A percentile compares a stretch with the other conserved stretches of the same genome.
Evolutionary conservation across 305 asterid species (phyloP).

Genomic region (Fraxinus ornus): DNA sequence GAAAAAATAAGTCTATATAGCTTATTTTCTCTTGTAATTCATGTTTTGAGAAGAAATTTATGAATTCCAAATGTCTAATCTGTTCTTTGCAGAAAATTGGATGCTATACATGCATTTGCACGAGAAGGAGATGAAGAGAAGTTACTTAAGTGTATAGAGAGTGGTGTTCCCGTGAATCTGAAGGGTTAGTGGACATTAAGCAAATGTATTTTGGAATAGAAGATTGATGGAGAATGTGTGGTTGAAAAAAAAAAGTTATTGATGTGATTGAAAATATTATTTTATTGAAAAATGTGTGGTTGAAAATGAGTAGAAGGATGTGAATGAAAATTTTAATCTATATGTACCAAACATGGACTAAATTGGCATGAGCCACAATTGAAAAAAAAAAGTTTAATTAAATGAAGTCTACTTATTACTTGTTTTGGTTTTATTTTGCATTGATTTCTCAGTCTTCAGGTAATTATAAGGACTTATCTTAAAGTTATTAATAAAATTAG

Average conservation of each 20-base stretch:
- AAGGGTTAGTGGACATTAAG: constrained; percentile 53
- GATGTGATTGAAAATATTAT: too few relatives aligned
- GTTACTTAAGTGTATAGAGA: constrained; percentile 64
- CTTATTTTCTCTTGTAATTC: constrained; percentile 4
- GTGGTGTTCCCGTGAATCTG: constrained; percentile 60
- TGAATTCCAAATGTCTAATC: constrained; percentile 3
- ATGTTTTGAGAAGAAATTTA: constrained; percentile 20
- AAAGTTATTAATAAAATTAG: not conserved
- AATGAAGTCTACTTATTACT: not conserved
- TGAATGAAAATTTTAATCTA: too few relatives aligned
- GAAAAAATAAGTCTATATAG: not conserved
- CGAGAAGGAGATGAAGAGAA: constrained; percentile 77
- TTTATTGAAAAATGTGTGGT: too few relatives aligned
- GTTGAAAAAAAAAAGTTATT: too few relatives aligned
- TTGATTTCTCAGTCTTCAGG: not conserved
- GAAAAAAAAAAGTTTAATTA: too few relatives aligned
- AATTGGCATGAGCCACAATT: too few relatives aligned
- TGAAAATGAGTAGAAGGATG: too few relatives aligned
- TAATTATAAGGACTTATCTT: not conserved
- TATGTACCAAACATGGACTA: too few relatives aligned
- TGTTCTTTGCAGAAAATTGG: constrained; percentile 57
- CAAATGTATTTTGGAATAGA: too few relatives aligned
- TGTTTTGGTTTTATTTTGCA: not conserved
- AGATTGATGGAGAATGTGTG: too few relatives aligned
- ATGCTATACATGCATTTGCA: constrained; percentile 74